Conservation (phyloP, 2,329 filamentous ascomycete species). For the Ceratocystis variospora region DNA sequence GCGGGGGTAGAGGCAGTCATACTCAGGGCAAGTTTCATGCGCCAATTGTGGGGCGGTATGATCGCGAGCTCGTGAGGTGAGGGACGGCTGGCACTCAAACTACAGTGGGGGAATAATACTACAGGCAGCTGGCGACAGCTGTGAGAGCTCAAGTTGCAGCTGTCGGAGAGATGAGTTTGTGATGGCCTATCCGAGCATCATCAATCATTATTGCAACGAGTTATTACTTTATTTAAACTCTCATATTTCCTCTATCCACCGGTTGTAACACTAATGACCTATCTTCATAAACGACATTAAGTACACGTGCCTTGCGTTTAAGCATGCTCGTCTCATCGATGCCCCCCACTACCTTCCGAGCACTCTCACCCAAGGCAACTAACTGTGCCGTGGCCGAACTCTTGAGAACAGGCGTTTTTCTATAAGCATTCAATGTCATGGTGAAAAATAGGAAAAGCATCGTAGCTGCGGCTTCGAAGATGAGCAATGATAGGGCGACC, state of each 20-base stretch:
- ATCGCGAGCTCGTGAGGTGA: slow-evolving; percentile 1
- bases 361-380: slow-evolving; percentile 22
- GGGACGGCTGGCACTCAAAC: background rate
- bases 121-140: background rate
- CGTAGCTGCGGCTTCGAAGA: slow-evolving; percentile 21
- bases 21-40: background rate
- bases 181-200: too few species aligned
- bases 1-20: background rate
- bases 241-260: background rate
- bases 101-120: background rate
- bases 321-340: slow-evolving; percentile 17
- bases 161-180: background rate
- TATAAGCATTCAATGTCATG: slow-evolving; percentile 22
- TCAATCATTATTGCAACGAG: background rate
- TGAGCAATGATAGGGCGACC: slow-evolving; percentile 23
- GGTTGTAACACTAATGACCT: background rate
- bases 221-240: background rate
- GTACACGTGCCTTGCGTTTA: slow-evolving; percentile 18
- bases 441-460: slow-evolving; percentile 22
- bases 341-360: slow-evolving; percentile 16
- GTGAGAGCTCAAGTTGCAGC: background rate
- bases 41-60: slow-evolving; percentile 1
- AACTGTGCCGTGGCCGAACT: slow-evolving; percentile 22
- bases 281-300: slow-evolving; percentile 17
- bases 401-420: slow-evolving; percentile 23